phyloP scores from a whole-genome alignment of 306 rosid genomes.

The Aeschynomene evenia region DNA sequence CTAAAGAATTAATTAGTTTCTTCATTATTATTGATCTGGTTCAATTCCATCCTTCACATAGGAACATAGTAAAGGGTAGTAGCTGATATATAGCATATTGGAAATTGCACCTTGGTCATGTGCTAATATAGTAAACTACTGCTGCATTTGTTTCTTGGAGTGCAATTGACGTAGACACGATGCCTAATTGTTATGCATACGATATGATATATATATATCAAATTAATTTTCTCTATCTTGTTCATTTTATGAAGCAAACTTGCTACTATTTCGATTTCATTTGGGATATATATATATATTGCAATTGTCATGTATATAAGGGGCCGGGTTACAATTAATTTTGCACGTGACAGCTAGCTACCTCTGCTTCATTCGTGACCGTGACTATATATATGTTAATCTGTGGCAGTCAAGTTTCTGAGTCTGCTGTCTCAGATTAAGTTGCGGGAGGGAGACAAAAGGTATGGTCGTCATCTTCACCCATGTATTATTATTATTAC shows the following conservation, averaged over 20 bases:
- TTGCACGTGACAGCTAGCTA: conserved; percentile 31
- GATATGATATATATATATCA: no score
- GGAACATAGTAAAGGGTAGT: no score
- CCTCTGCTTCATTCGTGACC: conserved; percentile 9
- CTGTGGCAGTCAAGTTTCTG: conserved; percentile 36
- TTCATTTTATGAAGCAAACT: conserved; percentile 1
- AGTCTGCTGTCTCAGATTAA: conserved; percentile 34
- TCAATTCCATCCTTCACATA: no score
- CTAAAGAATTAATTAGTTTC: no score
- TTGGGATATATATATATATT: conserved; percentile 1
- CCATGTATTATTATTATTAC: no score
- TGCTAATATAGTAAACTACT: no score
- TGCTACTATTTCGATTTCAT: no score
- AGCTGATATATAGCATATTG: conserved; percentile 11
- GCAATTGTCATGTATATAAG: not conserved
- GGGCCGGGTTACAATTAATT: conserved; percentile 28
- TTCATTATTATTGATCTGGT: no score
- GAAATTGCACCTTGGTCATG: conserved; percentile 8
- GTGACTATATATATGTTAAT: conserved; percentile 28
- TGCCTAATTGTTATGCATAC: not conserved
- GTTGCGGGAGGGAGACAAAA: conserved; percentile 49
- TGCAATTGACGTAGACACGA: conserved; percentile 1
- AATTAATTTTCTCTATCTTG: not conserved
- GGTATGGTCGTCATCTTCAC: conserved; percentile 40
- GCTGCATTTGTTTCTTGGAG: not conserved